Percentiles rank a stretch among this genome's conserved stretches.
These are phyloP conservation scores for Colletotrichum nymphaeae DNA, from an alignment of 2,329 filamentous ascomycete species.

Conservation along the genomic window DNA sequence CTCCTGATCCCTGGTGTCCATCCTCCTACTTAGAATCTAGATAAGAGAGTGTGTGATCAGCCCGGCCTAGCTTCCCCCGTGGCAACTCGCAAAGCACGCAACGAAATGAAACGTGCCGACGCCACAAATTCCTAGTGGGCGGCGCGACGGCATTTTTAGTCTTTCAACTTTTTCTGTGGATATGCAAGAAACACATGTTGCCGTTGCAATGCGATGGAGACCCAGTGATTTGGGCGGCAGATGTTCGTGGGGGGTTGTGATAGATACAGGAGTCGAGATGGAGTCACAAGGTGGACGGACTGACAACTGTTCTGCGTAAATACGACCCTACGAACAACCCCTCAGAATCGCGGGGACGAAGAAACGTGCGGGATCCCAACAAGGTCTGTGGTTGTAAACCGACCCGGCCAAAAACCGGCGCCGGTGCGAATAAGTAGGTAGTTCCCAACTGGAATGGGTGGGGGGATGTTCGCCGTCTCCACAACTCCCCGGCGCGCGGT, in stretches of 20 bases:
- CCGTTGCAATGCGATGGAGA: neutral
- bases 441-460: conserved; percentile 2
- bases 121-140: conserved; percentile 26
- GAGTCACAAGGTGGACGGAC: no score
- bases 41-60: neutral
- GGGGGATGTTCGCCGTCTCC: neutral
- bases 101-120: conserved; percentile 28
- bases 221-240: neutral
- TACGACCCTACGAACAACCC: no score
- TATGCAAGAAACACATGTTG: neutral
- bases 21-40: neutral
- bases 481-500: conserved; percentile 8
- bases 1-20: neutral
- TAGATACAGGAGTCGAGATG: no score
- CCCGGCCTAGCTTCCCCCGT: neutral
- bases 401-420: neutral
- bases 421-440: neutral
- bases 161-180: neutral
- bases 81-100: conserved; percentile 26
- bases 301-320: no score
- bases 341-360: neutral
- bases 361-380: conserved; percentile 1
- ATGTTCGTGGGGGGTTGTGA: neutral
- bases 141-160: neutral
- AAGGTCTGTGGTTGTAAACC: conserved; percentile 2